phyloP scores from a whole-genome alignment of 2,329 filamentous ascomycete genomes.

The Fusarium euwallaceae region DNA sequence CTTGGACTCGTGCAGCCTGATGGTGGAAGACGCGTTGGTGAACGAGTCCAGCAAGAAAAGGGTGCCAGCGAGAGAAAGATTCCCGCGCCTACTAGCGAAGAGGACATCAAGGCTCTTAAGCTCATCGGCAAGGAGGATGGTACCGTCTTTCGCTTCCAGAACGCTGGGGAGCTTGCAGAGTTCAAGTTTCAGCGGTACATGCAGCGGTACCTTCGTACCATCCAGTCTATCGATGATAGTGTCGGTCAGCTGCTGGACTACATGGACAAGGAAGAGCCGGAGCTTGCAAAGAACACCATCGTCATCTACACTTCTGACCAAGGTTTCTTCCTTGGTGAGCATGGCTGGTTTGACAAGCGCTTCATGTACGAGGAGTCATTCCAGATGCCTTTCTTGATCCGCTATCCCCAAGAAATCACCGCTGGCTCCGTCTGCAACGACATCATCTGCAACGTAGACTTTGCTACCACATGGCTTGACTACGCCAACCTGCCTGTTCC shows the following conservation, averaged over 20 bases:
- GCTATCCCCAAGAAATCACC: slow-evolving; percentile 58
- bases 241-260: slow-evolving; percentile 62
- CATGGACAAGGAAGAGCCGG: slow-evolving; percentile 54
- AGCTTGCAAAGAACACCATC: slow-evolving; percentile 60
- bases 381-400: slow-evolving; percentile 67
- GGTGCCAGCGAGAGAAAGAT: slow-evolving; percentile 46
- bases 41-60: slow-evolving; percentile 47
- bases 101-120: slow-evolving; percentile 31
- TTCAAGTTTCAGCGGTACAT: slow-evolving; percentile 71
- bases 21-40: slow-evolving; percentile 57
- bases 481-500: slow-evolving; percentile 57
- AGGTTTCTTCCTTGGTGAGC: slow-evolving; percentile 69
- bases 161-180: slow-evolving; percentile 57
- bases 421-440: slow-evolving; percentile 58
- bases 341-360: slow-evolving; percentile 70
- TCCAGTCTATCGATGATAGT: slow-evolving; percentile 66
- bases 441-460: slow-evolving; percentile 67
- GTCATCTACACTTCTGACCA: slow-evolving; percentile 67
- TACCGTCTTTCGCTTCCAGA: slow-evolving; percentile 60
- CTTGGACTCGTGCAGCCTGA: slow-evolving; percentile 65
- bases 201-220: slow-evolving; percentile 66
- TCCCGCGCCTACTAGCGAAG: slow-evolving; percentile 30
- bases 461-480: slow-evolving; percentile 64
- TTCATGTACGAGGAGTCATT: slow-evolving; percentile 71
- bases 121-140: slow-evolving; percentile 63